Evolutionary conservation across 345 rosid genomes (phyloP), one percentile per base, ranked within the genome.

Genomic region (Nephelium lappaceum): DNA sequence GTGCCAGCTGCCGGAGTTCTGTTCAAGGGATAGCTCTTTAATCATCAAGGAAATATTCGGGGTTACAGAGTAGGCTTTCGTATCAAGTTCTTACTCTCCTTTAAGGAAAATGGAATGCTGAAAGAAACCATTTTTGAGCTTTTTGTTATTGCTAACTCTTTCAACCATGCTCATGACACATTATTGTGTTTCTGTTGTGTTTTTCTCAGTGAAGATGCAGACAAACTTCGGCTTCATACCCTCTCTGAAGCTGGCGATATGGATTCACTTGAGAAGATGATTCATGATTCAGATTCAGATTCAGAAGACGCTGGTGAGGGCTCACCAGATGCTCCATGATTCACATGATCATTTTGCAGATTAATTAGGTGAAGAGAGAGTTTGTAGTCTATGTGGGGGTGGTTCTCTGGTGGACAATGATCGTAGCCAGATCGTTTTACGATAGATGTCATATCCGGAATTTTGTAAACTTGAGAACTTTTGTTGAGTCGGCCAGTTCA

Each of bases 31-130:
- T 78, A 88, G 83, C 87, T 93, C 99, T 67, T 88, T 96, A 47
- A 83, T 90, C 38, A 89, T 94, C 64, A 94, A 96, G 89, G 98
- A 97, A 85, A 93, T 97, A 74, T 94, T 93, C 45, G 98, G 99
- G 75, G 99, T 91, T 55, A 79, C 97, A 85, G 98, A 92, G 98
- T 94, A 93, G 78, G 95, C 63, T 41, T 72, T 67, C 69, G 27
- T 75, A 38, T 62, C 4, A 64, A 10, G 3, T n/a, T 68, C 73
- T 74, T 72, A 16, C 67, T 19, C 14, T 57, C 70, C 21, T 73
- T 15, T n/a, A 11, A 63, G 25, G 43, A 73, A 71, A 41, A 39
- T 18, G 70, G 71, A 80, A 63, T 16, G 8, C 38, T 21, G 8
- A 69, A 60, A 51, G 5, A 39, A 38, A 36, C 5, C 18, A 64